Evolutionary conservation across 768 basidiomycete genomes (phyloP), one percentile per base, ranked within the genome.

Genomic region (Termitomyces sp.): DNA sequence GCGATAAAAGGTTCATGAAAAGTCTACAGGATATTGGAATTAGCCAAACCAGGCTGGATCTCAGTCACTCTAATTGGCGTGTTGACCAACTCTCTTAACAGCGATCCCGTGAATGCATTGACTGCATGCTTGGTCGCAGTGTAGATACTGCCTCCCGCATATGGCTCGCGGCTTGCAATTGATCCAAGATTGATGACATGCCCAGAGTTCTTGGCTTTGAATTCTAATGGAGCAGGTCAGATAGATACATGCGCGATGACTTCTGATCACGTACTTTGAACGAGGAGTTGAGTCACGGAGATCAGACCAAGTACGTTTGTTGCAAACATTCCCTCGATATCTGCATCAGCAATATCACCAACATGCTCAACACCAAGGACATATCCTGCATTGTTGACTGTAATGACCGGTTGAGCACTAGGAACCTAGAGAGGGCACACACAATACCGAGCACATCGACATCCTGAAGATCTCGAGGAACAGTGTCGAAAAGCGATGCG

Each of bases 101-200:
- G 75, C 5, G 89, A 82, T 39, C 85, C 86, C 24, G 86, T 90
- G 76, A 98, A 98, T 2, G 95, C 91, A 47, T 82, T 81, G 8
- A 99, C 88, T 22, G 91, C 92, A 63, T 84, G 81, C 67, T 94
- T 94, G 14, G 95, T 95, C 5, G 96, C 96, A 60, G 88, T 92
- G 73, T 97, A 98, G 64, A 98, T 90, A 61, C 88, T 82, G 8
- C 95, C 97, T 30, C 95, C 95, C 13, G 86, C 84, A 67, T 98
- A 98, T 5, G 96, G 71, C 67, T 95, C 94, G 9, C 81, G 76
- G 49, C 91, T 95, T 13, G 97, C 95, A 57, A 99, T 83, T 12
- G 94, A 96, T 8, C 97, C 95, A 50, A 99, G 77, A 72, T 97
- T 96, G 76, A 99, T 98, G 64, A 99, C 78, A 75, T 95, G 94